Evolutionary conservation across 2,329 filamentous ascomycete species (phyloP), one percentile per base, ranked within the genome.

Genomic region (Aureobasidium sp.): DNA sequence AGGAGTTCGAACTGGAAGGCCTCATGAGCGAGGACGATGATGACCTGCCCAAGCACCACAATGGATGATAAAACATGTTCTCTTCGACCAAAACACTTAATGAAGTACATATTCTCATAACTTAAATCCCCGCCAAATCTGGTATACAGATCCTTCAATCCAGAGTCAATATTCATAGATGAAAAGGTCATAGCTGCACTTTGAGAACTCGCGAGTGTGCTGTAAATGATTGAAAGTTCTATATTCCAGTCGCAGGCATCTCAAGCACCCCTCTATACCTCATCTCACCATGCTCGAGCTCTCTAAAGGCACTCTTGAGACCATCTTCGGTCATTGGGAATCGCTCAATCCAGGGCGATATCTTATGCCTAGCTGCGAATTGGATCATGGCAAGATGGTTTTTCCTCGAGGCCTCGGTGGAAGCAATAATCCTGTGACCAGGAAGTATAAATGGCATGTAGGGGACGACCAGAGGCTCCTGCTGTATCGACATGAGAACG

Each of bases 1-100:
- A 97, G 71, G 91, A 96, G 68, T 99, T 96, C 72, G 94, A 97
- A 75, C 81, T 99, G 1, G 91, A 94, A 63, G 93, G 90, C 0
- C 76, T 99, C 42, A 92, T 92, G 72, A 94, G 89, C 62, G 92
- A 96, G 48, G 91, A 95, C 19, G 91, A 96, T 58, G 87, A 87
- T 5, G 77, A 57, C 14, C 22, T 37, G n/a, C 9, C 37, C 17
- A 44, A 44, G 24, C 57, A 50, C 17, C 35, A 49, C 27, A 33
- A 49, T 11, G 24, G 27, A 29, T 27, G 40, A 1, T 44, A 57
- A 27, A 24, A 12, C n/a, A 29, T 4, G 37, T 33, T 11, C 40
- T 15, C 11, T 27, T 7, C 14, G 12, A 52, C 6, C 2, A 37
- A 48, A 14, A 52, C 2, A 22, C 37, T 4, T 22, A 22, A 27